Evolutionary conservation across 2,329 filamentous ascomycete species (phyloP).

Genomic region (Capronia coronata): DNA sequence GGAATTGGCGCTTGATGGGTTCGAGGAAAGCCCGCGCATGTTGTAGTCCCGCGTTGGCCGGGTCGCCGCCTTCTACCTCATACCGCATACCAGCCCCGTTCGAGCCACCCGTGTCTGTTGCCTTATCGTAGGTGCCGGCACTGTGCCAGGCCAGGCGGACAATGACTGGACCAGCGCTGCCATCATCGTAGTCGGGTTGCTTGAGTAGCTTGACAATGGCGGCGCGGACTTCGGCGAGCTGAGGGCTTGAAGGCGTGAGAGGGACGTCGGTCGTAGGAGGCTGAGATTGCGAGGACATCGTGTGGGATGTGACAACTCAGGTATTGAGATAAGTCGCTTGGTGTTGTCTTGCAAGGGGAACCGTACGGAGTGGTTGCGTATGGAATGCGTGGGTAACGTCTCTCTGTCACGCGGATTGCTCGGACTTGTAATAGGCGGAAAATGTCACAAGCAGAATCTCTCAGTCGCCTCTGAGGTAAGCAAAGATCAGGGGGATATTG

Average conservation of each 20-base stretch:
- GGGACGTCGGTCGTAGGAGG: neutral
- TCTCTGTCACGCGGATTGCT: too few relatives aligned
- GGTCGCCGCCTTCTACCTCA: conserved; percentile 57
- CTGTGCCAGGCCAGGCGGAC: conserved; percentile 61
- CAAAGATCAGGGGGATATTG: too few relatives aligned
- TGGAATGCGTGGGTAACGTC: too few relatives aligned
- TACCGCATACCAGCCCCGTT: conserved; percentile 63
- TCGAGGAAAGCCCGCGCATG: conserved; percentile 59
- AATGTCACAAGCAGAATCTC: too few relatives aligned
- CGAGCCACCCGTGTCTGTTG: conserved; percentile 55
- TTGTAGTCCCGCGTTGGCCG: conserved; percentile 59
- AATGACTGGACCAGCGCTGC: conserved; percentile 57
- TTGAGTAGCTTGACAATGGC: conserved; percentile 50
- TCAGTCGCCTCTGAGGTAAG: too few relatives aligned
- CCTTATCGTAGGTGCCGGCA: conserved; percentile 55
- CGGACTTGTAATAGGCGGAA: too few relatives aligned
- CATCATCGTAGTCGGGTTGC: conserved; percentile 60
- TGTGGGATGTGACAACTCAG: neutral
- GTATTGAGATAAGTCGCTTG: too few relatives aligned
- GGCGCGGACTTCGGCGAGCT: conserved; percentile 45
- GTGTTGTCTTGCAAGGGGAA: too few relatives aligned
- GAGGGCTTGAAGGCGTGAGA: neutral
- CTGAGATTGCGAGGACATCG: conserved; percentile 3
- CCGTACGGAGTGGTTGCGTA: too few relatives aligned
- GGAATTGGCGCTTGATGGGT: conserved; percentile 52